Percentiles rank a stretch among this genome's conserved stretches.
Evolutionary conservation across 352 stramenopile species (phyloP).

Genomic region (Phytopythium helicoides): DNA sequence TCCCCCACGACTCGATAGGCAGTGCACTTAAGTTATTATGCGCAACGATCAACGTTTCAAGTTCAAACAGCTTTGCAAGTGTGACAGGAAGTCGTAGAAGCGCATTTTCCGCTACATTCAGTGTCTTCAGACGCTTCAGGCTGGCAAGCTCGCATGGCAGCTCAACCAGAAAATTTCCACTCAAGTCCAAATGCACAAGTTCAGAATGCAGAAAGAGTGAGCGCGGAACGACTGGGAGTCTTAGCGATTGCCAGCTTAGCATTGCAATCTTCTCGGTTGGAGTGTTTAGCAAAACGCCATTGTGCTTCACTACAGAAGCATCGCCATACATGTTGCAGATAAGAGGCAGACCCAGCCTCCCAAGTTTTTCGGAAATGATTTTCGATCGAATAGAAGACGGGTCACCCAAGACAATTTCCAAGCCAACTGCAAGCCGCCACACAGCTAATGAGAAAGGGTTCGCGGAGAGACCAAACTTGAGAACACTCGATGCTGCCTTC

Average conservation of each 20-base stretch:
- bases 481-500: slow-evolving; percentile 32
- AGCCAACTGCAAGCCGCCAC: slow-evolving; percentile 44
- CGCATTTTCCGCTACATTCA: slow-evolving; percentile 62
- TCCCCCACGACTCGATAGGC: slow-evolving; percentile 16
- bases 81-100: slow-evolving; percentile 34
- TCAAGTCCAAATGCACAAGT: slow-evolving; percentile 43
- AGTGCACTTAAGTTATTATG: slow-evolving; percentile 60
- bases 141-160: slow-evolving; percentile 33
- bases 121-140: slow-evolving; percentile 31
- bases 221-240: background rate
- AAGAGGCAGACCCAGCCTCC: slow-evolving; percentile 32
- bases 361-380: slow-evolving; percentile 27
- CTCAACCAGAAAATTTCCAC: slow-evolving; percentile 44
- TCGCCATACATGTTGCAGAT: slow-evolving; percentile 30
- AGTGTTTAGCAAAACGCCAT: background rate
- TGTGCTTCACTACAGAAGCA: slow-evolving; percentile 1
- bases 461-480: slow-evolving; percentile 26
- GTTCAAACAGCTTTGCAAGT: slow-evolving; percentile 21
- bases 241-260: slow-evolving; percentile 1
- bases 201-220: slow-evolving; percentile 28
- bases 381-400: slow-evolving; percentile 12
- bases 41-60: slow-evolving; percentile 37
- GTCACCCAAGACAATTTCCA: slow-evolving; percentile 65
- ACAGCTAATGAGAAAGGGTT: slow-evolving; percentile 36
- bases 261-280: background rate